These are phyloP conservation scores for Maudiozyma bulderi DNA, from an alignment of 805 yeast genomes.

Conservation along the genomic window DNA sequence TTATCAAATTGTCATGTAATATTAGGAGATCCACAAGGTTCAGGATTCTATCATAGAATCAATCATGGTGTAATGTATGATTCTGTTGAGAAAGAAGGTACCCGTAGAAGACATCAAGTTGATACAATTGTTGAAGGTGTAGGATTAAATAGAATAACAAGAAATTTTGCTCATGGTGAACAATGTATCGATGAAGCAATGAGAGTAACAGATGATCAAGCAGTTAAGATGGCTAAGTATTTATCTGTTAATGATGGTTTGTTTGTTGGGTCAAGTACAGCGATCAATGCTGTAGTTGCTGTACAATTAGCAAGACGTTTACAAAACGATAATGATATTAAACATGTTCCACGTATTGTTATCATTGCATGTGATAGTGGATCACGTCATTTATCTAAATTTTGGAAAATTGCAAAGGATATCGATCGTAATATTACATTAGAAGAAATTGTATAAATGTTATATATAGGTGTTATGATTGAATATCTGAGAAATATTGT, in stretches of 20 bases:
- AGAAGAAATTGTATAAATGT: conserved; percentile 21
- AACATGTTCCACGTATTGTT: conserved; percentile 45
- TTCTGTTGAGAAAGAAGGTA: conserved; percentile 79
- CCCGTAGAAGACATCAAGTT: conserved; percentile 89
- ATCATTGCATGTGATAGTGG: conserved; percentile 92
- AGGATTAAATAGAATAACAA: conserved; percentile 80
- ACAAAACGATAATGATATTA: conserved; percentile 13
- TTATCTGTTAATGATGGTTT: conserved; percentile 77
- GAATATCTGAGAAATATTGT: conserved; percentile 38
- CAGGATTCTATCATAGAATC: conserved; percentile 78
- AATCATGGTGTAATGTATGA: conserved; percentile 93
- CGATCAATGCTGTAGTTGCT: conserved; percentile 89
- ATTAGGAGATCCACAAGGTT: conserved; percentile 93
- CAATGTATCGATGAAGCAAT: conserved; percentile 64
- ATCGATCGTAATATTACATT: conserved; percentile 27
- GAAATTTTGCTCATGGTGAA: conserved; percentile 69
- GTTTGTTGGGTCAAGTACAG: conserved; percentile 89
- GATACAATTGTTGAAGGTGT: conserved; percentile 93
- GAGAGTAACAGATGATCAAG: conserved; percentile 70
- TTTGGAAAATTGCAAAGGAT: conserved; percentile 65
- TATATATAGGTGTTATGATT: conserved; percentile 5
- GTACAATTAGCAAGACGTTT: conserved; percentile 41
- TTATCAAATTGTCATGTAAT: conserved; percentile 39
- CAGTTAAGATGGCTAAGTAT: conserved; percentile 79
- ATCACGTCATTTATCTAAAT: conserved; percentile 78